Percentiles rank a stretch among this genome's conserved stretches.
Conservation (phyloP, 78 protist species). For the Anaeramoeba ignava region DNA sequence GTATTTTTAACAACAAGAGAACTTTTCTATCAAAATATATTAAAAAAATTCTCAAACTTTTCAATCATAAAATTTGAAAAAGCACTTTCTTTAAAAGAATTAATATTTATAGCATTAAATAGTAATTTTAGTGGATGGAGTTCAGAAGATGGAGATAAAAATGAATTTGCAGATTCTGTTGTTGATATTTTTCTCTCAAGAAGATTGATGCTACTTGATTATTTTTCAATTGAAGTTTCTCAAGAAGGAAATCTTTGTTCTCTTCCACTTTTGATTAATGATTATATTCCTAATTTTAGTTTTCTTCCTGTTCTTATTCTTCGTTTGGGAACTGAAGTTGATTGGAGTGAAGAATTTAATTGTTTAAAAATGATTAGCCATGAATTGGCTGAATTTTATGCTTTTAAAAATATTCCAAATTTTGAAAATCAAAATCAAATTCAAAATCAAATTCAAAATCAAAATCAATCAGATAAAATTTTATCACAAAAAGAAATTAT, state of each 20-base stretch:
- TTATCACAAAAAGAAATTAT: too few relatives aligned
- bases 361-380: neutral
- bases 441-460: too few relatives aligned
- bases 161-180: neutral
- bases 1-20: neutral
- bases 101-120: neutral
- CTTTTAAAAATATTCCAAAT: neutral
- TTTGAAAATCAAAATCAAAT: neutral
- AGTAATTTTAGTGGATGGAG: neutral
- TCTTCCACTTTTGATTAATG: neutral
- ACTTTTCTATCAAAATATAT: conserved; percentile 12
- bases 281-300: neutral
- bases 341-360: neutral
- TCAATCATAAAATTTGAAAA: neutral
- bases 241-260: neutral
- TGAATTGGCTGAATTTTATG: neutral
- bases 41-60: neutral
- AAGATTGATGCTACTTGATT: neutral
- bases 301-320: neutral
- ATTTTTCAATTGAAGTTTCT: neutral
- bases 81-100: neutral
- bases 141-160: neutral
- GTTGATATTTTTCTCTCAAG: neutral
- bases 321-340: neutral
- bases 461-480: too few relatives aligned